Percentiles rank a stretch among this genome's conserved stretches.
Conservation (phyloP, 2,329 filamentous ascomycete genomes). For the Aschersonia sp. region DNA sequence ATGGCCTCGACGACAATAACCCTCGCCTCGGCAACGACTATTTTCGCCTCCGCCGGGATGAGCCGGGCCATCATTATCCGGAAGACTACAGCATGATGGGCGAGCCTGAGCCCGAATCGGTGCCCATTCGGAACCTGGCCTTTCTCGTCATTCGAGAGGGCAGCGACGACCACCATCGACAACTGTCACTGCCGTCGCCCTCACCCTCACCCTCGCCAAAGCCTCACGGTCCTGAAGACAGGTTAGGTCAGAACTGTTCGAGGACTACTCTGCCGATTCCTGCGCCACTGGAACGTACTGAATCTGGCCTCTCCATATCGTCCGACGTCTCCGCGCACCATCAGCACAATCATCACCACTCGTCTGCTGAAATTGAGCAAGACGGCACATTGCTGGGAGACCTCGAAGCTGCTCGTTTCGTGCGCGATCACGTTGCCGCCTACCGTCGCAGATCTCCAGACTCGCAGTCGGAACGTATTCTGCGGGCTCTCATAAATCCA, state of each 20-base stretch:
- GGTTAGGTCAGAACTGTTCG: not conserved
- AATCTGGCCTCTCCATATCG: conserved; percentile 32
- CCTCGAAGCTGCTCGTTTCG: conserved; percentile 30
- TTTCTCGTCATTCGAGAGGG: conserved; percentile 25
- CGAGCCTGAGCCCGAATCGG: conserved; percentile 8
- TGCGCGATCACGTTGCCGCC: conserved; percentile 29
- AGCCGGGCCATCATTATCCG: not conserved
- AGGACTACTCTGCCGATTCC: not conserved
- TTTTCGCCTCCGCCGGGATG: not conserved
- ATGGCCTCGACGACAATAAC: not conserved
- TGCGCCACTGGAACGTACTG: conserved; percentile 30
- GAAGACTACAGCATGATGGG: not conserved
- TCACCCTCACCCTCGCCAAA: conserved; percentile 9
- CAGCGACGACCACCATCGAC: conserved; percentile 5
- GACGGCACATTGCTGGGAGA: conserved; percentile 17
- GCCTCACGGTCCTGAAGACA: not conserved
- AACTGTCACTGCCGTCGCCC: conserved; percentile 5
- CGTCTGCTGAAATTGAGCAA: conserved; percentile 15
- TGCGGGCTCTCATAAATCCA: conserved; percentile 40
- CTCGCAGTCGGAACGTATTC: conserved; percentile 40
- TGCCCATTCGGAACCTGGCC: conserved; percentile 16
- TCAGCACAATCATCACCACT: conserved; percentile 10
- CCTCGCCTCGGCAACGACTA: not conserved
- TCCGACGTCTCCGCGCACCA: conserved; percentile 18
- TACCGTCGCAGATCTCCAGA: conserved; percentile 29